Evolutionary conservation across 2,329 filamentous ascomycete species (phyloP).

Genomic region (Aspergillus pseudoterreus): DNA sequence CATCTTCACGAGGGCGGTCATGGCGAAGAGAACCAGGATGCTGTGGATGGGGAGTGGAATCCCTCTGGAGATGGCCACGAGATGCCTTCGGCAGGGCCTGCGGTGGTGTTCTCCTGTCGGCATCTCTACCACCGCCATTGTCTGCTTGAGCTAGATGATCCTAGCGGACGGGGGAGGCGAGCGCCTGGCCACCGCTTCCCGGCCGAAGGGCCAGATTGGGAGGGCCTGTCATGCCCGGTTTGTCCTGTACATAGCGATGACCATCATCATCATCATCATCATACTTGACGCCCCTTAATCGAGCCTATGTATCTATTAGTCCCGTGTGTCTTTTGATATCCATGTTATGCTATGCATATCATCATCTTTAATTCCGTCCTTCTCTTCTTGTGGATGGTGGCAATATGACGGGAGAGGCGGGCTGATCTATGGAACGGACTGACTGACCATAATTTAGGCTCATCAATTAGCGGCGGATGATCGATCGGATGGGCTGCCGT

Average conservation of each 20-base stretch:
- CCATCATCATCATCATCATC: not conserved
- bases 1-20: slow-evolving; percentile 11
- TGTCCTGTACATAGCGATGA: slow-evolving; percentile 39
- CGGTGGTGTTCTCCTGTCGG: slow-evolving; percentile 47
- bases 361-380: not conserved
- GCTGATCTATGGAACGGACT: no score
- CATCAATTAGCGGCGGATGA: no score
- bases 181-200: slow-evolving; percentile 6
- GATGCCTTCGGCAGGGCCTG: slow-evolving; percentile 18
- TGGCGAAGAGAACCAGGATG: slow-evolving; percentile 2
- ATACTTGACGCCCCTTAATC: not conserved
- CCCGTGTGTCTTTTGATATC: not conserved
- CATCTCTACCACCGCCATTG: slow-evolving; percentile 48
- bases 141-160: slow-evolving; percentile 29
- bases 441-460: no score
- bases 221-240: slow-evolving; percentile 20
- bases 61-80: slow-evolving; percentile 5
- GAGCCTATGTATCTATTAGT: slow-evolving; percentile 3
- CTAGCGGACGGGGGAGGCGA: slow-evolving; percentile 6
- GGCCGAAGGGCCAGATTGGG: slow-evolving; percentile 24
- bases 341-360: not conserved
- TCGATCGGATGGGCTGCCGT: no score
- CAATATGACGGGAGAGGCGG: no score
- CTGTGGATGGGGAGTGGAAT: slow-evolving; percentile 3
- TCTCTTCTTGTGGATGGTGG: no score